Conservation (phyloP, 345 rosid species). For the Melaleuca quinquenervia region DNA sequence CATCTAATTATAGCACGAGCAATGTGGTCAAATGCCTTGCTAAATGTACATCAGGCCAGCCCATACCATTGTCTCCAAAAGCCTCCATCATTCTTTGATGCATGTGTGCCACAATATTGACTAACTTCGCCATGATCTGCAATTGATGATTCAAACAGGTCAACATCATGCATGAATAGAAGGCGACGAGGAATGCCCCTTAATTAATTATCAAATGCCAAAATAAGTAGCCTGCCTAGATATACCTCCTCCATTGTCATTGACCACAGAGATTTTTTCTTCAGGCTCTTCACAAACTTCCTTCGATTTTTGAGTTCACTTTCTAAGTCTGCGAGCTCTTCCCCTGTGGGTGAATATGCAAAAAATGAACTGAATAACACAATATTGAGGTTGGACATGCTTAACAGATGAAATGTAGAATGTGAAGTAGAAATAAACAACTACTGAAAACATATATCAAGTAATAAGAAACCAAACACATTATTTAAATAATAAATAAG, state of each 20-base stretch:
- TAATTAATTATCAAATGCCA: not conserved
- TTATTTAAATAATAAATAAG: not conserved
- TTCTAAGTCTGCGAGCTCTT: slow-evolving; percentile 42
- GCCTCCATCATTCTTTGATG: slow-evolving; percentile 57
- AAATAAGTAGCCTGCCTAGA: not conserved
- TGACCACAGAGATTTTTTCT: slow-evolving; percentile 91
- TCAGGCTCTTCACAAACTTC: slow-evolving; percentile 60
- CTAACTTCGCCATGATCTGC: slow-evolving; percentile 69
- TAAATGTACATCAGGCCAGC: not conserved
- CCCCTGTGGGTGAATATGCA: slow-evolving; percentile 38
- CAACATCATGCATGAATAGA: not conserved
- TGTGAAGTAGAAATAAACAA: not conserved
- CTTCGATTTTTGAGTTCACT: slow-evolving; percentile 63
- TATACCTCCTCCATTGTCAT: slow-evolving; percentile 72
- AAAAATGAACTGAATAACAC: not conserved
- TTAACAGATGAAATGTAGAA: not conserved
- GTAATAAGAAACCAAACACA: not conserved
- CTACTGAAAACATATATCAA: not conserved
- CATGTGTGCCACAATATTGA: slow-evolving; percentile 47
- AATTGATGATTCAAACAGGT: not conserved
- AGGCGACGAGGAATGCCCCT: not conserved
- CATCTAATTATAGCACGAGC: not conserved
- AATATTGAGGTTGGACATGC: not conserved
- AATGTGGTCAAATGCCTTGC: not conserved
- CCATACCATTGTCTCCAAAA: slow-evolving; percentile 57